These are phyloP conservation scores for Acanthamoeba lenticulata DNA, from an alignment of 208 protist species.

Conservation along the genomic window DNA sequence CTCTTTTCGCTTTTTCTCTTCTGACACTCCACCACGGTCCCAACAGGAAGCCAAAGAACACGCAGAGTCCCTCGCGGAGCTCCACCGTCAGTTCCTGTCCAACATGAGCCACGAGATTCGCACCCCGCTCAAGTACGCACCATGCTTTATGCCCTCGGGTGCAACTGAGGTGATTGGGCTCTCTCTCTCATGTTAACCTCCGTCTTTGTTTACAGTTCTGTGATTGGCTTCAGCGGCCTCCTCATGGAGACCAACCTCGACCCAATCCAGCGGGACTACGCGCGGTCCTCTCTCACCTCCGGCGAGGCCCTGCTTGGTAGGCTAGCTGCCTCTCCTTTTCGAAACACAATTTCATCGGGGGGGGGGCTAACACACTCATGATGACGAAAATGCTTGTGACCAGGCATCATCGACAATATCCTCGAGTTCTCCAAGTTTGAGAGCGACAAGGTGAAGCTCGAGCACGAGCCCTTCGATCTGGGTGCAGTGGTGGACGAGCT, in stretches of 20 bases:
- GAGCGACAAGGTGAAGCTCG: conserved; percentile 25
- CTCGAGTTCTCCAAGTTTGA: conserved; percentile 49
- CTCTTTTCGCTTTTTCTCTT: neutral
- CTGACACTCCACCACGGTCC: neutral
- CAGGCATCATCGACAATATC: conserved; percentile 27
- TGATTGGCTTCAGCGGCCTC: conserved; percentile 3
- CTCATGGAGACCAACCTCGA: neutral
- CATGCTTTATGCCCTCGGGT: too few species aligned
- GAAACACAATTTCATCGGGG: neutral
- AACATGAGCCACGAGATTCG: conserved; percentile 45
- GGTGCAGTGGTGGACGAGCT: neutral
- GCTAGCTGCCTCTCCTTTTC: too few species aligned
- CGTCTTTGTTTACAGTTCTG: neutral
- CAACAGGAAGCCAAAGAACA: neutral
- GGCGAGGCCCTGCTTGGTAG: neutral
- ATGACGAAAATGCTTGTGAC: neutral
- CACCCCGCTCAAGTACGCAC: conserved; percentile 14
- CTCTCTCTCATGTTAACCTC: neutral
- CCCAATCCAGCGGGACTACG: neutral
- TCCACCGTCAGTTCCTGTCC: neutral
- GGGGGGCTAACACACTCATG: neutral
- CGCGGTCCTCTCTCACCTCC: neutral
- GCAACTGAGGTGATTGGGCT: neutral
- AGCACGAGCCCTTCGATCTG: neutral
- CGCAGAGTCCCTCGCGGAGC: neutral